Evolutionary conservation across 768 basidiomycete genomes (phyloP).

Genomic region (Suillus discolor): DNA sequence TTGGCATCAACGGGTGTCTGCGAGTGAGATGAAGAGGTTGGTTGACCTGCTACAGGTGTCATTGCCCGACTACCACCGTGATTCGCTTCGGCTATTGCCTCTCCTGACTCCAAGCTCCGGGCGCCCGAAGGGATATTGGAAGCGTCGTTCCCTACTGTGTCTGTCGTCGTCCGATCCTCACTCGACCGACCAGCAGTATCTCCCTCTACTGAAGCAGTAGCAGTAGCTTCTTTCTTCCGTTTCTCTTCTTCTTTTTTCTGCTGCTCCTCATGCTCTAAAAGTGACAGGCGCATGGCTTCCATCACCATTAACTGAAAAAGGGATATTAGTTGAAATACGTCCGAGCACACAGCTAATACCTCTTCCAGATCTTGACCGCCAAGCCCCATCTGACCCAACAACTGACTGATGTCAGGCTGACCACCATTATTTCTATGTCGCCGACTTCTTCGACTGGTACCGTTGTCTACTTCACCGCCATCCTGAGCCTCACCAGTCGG

Average conservation of each 20-base stretch:
- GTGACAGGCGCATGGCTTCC: slow-evolving; percentile 97
- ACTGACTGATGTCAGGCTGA: slow-evolving; percentile 64
- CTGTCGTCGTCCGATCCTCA: slow-evolving; percentile 12
- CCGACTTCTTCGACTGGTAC: slow-evolving; percentile 47
- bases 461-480: slow-evolving; percentile 43
- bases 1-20: slow-evolving; percentile 29
- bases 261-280: slow-evolving; percentile 94
- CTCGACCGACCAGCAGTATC: slow-evolving; percentile 16
- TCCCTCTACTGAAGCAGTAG: slow-evolving; percentile 21
- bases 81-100: slow-evolving; percentile 11
- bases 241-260: slow-evolving; percentile 78
- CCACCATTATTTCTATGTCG: slow-evolving; percentile 50
- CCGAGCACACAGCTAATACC: slow-evolving; percentile 47
- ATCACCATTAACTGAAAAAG: slow-evolving; percentile 86
- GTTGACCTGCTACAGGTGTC: slow-evolving; percentile 39
- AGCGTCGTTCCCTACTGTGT: slow-evolving; percentile 8
- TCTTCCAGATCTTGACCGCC: slow-evolving; percentile 92
- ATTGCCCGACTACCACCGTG: slow-evolving; percentile 27
- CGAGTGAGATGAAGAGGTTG: slow-evolving; percentile 30
- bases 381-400: slow-evolving; percentile 62
- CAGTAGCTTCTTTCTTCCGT: slow-evolving; percentile 50
- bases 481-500: slow-evolving; percentile 56
- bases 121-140: slow-evolving; percentile 5
- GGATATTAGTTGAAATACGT: slow-evolving; percentile 16
- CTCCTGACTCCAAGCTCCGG: slow-evolving; percentile 18